Base-by-base conservation (phyloP, 768 basidiomycete genomes). In the Suillus fuscotomentosus region DNA sequence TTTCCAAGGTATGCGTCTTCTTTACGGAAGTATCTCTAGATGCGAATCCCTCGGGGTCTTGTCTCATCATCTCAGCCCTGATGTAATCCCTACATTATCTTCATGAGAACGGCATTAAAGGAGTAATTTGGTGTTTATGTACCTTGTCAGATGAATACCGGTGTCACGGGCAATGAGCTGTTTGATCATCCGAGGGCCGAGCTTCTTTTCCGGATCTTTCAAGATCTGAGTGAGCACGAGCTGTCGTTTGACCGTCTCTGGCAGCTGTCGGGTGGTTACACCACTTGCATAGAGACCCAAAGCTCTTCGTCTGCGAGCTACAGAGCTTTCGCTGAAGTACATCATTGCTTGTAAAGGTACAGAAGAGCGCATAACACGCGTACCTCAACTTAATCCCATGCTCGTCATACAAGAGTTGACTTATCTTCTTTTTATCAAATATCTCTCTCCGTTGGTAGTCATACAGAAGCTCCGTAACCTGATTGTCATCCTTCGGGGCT, bases 141-240 rank as follows among this genome's bases (percentile, higher is more conserved):
- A 75, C 76, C 73, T 63, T 3, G 73, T 73, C n/a, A 75, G 63
- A 77, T 81, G 68, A 50, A 75, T 60, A 64, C 79, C 71, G 1
- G 72, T 73, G 20, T 76, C 72, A 57, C 66, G 51, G 41, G 74
- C 69, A 42, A 80, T 74, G 3, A 66, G 62, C 38, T 74, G 66
- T 63, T 77, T 76, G 34, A 79, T 67, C 41, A 68, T 68, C 17
- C 64, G 56, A 14, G 73, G 69, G 13, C 79, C 79, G 1, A 67
- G 67, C 50, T 67, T 70, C 38, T 74, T 71, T 31, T 62, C 67
- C 1, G 74, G 71, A 59, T 79, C 79, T 54, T 75, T 76, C 13
- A 68, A 68, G 72, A 80, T 73, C 67, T 79, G 76, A 43, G 76
- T 73, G 8, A 75, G 53, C 20, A 80, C 70, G 15, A 79, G 71